These are phyloP conservation scores for Rhodofomes roseus DNA, from an alignment of 1,284 basidiomycete genomes.

Conservation along the genomic window DNA sequence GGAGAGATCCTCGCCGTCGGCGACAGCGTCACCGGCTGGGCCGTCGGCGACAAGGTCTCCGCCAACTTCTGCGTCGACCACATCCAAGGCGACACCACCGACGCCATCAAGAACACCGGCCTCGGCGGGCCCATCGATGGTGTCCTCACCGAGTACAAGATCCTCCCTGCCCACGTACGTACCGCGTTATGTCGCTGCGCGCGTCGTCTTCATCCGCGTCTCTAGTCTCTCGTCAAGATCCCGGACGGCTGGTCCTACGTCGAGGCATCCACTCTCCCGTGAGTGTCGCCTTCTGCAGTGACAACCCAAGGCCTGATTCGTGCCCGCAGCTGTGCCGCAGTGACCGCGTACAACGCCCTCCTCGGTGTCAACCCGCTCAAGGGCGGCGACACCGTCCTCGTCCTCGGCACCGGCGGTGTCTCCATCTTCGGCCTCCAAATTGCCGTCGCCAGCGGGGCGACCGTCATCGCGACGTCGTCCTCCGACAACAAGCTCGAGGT, in stretches of 20 bases:
- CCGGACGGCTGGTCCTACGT: conserved; percentile 33
- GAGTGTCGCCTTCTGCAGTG: not conserved
- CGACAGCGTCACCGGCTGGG: conserved; percentile 35
- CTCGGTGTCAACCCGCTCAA: conserved; percentile 29
- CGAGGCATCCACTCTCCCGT: conserved; percentile 28
- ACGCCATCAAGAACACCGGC: conserved; percentile 26
- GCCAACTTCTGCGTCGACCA: conserved; percentile 19
- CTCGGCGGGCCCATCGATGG: conserved; percentile 52
- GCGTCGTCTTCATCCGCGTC: not conserved
- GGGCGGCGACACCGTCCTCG: conserved; percentile 30
- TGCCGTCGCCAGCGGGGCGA: conserved; percentile 36
- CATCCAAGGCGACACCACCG: conserved; percentile 14
- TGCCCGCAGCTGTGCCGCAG: conserved; percentile 24
- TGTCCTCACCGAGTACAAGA: conserved; percentile 51
- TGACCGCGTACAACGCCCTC: conserved; percentile 39
- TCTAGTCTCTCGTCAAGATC: conserved; percentile 22
- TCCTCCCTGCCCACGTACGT: conserved; percentile 16
- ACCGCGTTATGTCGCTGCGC: not conserved
- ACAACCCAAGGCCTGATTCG: not conserved
- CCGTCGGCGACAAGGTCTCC: conserved; percentile 53
- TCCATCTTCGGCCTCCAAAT: conserved; percentile 34
- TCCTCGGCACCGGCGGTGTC: conserved; percentile 39
- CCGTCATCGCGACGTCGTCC: conserved; percentile 41
- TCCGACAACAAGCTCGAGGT: conserved; percentile 38
- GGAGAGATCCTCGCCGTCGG: conserved; percentile 58